phyloP scores from a whole-genome alignment of 2,329 filamentous ascomycete genomes.

The Alternaria tenuissima region DNA sequence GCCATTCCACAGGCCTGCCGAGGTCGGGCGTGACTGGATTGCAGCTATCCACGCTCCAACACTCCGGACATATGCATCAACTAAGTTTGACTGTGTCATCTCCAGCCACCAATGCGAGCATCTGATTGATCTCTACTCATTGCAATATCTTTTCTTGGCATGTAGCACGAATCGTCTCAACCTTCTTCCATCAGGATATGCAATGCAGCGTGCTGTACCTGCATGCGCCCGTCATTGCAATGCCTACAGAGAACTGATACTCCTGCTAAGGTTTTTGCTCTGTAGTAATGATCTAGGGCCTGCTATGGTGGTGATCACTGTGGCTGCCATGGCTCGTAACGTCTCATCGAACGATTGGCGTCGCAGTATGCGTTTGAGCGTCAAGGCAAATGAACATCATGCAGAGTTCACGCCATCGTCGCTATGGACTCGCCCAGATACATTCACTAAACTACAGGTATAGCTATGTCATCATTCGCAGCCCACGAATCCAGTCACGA shows the following conservation, averaged over 20 bases:
- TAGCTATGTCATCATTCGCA: constrained; percentile 15
- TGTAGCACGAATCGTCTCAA: not conserved
- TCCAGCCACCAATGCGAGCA: not conserved
- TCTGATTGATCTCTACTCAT: not conserved
- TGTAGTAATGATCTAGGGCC: not conserved
- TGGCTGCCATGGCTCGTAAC: not conserved
- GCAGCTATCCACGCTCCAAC: not conserved
- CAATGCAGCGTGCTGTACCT: not conserved
- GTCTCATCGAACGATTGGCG: constrained; percentile 35
- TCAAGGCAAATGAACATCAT: constrained; percentile 1
- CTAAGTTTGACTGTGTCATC: not conserved
- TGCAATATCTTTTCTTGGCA: not conserved
- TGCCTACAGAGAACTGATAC: not conserved
- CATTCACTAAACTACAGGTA: not conserved
- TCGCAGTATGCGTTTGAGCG: constrained; percentile 35
- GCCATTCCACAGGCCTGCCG: not conserved
- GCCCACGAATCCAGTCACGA: constrained; percentile 26
- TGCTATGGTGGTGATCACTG: not conserved
- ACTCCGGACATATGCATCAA: not conserved
- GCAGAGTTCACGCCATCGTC: constrained; percentile 5
- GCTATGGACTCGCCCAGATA: not conserved
- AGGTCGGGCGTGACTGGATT: not conserved
- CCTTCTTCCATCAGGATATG: not conserved
- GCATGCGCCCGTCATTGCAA: not conserved
- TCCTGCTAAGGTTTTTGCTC: not conserved